Conservation (phyloP, 305 asterid genomes). For the Fraxinus paxiana region DNA sequence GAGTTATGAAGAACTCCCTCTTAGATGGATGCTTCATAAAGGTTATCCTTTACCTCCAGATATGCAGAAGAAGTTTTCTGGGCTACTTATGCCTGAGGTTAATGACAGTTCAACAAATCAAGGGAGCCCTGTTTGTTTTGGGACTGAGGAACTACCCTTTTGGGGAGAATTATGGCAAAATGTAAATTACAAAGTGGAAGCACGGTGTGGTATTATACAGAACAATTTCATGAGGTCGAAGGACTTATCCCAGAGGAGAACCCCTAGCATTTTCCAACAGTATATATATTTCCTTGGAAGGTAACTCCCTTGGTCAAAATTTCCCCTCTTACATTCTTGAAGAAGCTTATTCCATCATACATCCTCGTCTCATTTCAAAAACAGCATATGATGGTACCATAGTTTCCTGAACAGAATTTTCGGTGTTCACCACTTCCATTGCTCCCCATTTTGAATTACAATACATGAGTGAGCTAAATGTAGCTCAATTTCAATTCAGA, state of each 20-base stretch:
- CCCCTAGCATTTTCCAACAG: conserved; percentile 58
- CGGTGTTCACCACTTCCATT: neutral
- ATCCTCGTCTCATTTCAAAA: neutral
- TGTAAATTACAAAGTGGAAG: conserved; percentile 48
- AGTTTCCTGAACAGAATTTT: neutral
- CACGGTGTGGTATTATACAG: conserved; percentile 40
- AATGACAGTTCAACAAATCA: conserved; percentile 35
- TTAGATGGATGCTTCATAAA: conserved; percentile 86
- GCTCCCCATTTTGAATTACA: neutral
- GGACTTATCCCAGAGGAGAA: conserved; percentile 69
- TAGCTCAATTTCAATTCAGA: neutral
- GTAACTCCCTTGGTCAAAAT: conserved; percentile 29
- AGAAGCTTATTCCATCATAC: neutral
- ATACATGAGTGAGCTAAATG: neutral
- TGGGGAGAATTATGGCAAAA: conserved; percentile 60
- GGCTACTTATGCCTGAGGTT: conserved; percentile 22
- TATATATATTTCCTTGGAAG: conserved; percentile 76
- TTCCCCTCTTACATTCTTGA: neutral
- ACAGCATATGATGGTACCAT: neutral
- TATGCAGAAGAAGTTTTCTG: conserved; percentile 46
- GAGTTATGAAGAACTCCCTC: conserved; percentile 72
- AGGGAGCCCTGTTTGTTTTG: conserved; percentile 34
- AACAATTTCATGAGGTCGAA: conserved; percentile 45
- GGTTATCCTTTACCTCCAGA: conserved; percentile 74
- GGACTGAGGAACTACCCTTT: conserved; percentile 47